These are phyloP conservation scores for Brassica carinata DNA, from an alignment of 345 rosid species.

Conservation along the genomic window DNA sequence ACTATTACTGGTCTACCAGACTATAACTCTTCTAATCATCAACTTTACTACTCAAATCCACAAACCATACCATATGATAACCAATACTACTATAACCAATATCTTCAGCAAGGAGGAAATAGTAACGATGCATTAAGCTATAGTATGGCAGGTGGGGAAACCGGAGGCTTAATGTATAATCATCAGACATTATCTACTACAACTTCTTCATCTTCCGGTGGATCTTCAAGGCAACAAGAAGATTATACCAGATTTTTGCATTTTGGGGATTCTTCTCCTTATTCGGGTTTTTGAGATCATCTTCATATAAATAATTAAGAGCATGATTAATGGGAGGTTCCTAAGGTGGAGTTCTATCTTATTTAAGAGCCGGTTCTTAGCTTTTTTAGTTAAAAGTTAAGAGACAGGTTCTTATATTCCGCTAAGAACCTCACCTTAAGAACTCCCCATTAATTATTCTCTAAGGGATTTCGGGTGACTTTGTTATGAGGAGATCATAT, in stretches of 20 bases:
- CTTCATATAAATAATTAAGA: conserved; percentile 8
- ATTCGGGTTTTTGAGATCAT: conserved; percentile 33
- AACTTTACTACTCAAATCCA: conserved; percentile 27
- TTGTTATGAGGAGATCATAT: conserved; percentile 19
- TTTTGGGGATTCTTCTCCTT: conserved; percentile 41
- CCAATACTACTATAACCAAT: conserved; percentile 35
- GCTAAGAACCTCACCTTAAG: too few relatives aligned
- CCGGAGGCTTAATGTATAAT: conserved; percentile 25
- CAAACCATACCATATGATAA: conserved; percentile 31
- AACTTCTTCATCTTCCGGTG: conserved; percentile 38
- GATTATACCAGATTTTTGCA: conserved; percentile 35
- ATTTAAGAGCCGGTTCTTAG: too few relatives aligned
- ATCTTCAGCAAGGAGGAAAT: conserved; percentile 35
- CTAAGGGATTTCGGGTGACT: not conserved
- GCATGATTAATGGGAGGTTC: not conserved
- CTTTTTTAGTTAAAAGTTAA: too few relatives aligned
- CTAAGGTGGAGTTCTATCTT: too few relatives aligned
- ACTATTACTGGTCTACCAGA: conserved; percentile 22
- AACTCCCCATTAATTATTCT: too few relatives aligned
- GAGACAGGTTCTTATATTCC: too few relatives aligned
- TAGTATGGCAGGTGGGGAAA: conserved; percentile 31
- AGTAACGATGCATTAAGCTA: conserved; percentile 25
- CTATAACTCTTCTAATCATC: conserved; percentile 33
- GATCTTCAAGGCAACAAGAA: conserved; percentile 38
- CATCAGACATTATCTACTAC: conserved; percentile 29